Conservation (phyloP, 345 rosid species). For the Lumnitzera racemosa region DNA sequence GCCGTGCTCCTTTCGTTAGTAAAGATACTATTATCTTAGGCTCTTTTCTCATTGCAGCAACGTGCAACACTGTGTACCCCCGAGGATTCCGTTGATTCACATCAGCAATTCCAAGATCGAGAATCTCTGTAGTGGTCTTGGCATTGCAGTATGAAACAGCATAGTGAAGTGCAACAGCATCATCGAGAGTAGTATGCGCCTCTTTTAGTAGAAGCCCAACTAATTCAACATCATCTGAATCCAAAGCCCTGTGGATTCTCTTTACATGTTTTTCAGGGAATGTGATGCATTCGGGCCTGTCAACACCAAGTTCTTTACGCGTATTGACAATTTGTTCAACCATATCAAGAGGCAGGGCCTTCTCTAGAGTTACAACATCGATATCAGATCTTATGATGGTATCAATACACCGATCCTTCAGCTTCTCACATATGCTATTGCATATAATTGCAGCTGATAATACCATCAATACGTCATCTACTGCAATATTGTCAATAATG, state of each 20-base stretch:
- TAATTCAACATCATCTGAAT: constrained; percentile 81
- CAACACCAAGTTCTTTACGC: constrained; percentile 33
- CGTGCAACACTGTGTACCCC: constrained; percentile 71
- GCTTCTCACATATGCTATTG: constrained; percentile 41
- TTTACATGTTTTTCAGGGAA: constrained; percentile 47
- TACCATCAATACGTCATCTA: constrained; percentile 54
- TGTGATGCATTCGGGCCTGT: constrained; percentile 18
- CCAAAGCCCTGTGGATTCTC: constrained; percentile 66
- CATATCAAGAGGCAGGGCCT: constrained; percentile 44
- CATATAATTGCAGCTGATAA: constrained; percentile 51
- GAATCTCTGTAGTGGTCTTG: constrained; percentile 66
- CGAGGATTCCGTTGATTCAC: constrained; percentile 48
- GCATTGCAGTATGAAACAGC: constrained; percentile 82
- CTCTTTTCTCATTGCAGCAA: constrained; percentile 75
- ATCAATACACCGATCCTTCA: constrained; percentile 41
- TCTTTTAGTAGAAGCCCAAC: constrained; percentile 73
- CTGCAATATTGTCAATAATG: constrained; percentile 47
- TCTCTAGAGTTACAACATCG: constrained; percentile 51
- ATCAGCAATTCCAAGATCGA: constrained; percentile 68
- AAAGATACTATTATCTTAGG: constrained; percentile 70
- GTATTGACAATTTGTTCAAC: constrained; percentile 39
- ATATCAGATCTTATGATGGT: constrained; percentile 50
- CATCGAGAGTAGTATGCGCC: constrained; percentile 62
- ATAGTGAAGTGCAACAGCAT: constrained; percentile 64
- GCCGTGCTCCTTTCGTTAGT: constrained; percentile 68